Conservation (phyloP, 2,329 filamentous ascomycete genomes). For the Diaporthe vaccinii region DNA sequence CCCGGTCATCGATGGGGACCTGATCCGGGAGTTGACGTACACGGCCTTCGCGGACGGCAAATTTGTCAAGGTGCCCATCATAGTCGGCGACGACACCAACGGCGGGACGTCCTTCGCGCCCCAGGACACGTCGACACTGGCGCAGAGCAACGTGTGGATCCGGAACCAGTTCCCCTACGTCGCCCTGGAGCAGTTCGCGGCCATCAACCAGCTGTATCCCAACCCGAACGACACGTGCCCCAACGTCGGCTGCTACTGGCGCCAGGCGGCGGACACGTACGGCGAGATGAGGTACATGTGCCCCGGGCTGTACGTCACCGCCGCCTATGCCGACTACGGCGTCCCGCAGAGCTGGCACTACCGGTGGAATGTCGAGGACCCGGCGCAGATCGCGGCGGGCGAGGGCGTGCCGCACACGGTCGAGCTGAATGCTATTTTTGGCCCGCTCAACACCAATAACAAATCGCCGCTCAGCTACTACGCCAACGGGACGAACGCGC, state of each 20-base stretch:
- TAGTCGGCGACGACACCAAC: slow-evolving; percentile 68
- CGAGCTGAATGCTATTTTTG: slow-evolving; percentile 77
- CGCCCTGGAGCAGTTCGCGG: slow-evolving; percentile 61
- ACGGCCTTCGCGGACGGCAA: slow-evolving; percentile 53
- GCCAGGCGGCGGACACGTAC: slow-evolving; percentile 69
- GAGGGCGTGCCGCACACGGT: slow-evolving; percentile 76
- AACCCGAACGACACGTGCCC: slow-evolving; percentile 62
- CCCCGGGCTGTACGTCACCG: slow-evolving; percentile 69
- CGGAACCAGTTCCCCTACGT: slow-evolving; percentile 70
- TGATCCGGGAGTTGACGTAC: slow-evolving; percentile 66
- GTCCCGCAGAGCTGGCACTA: slow-evolving; percentile 73
- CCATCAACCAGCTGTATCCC: slow-evolving; percentile 70
- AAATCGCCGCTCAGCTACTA: slow-evolving; percentile 68
- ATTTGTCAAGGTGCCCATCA: slow-evolving; percentile 38
- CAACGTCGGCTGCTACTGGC: slow-evolving; percentile 67
- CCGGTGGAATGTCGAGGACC: slow-evolving; percentile 76
- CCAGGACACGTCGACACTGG: slow-evolving; percentile 57
- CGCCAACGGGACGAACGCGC: slow-evolving; percentile 64
- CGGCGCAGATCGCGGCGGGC: slow-evolving; percentile 63
- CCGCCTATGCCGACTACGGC: slow-evolving; percentile 52
- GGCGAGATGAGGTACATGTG: slow-evolving; percentile 77
- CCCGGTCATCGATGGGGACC: slow-evolving; percentile 67
- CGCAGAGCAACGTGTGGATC: slow-evolving; percentile 67
- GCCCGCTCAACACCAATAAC: slow-evolving; percentile 66
- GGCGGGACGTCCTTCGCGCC: slow-evolving; percentile 76